phyloP scores from a whole-genome alignment of 371 early-diverging fungal genomes.

The Mucor racemosus region DNA sequence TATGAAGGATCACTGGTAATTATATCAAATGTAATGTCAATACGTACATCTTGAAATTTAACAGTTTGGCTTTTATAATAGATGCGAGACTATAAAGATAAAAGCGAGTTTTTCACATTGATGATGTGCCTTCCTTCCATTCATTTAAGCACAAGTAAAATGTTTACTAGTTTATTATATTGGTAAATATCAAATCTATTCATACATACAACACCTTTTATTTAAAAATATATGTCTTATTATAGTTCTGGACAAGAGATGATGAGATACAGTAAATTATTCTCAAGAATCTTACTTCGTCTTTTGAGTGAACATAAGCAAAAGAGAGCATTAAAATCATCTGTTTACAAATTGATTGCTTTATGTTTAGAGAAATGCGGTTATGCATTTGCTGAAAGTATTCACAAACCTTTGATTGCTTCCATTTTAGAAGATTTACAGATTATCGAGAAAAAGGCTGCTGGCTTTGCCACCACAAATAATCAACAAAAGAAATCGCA shows the following conservation, averaged over 20 bases:
- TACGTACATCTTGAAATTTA: not conserved
- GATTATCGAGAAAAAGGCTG: constrained; percentile 23
- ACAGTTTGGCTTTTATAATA: not conserved
- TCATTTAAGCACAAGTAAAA: constrained; percentile 41
- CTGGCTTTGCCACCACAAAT: constrained; percentile 7
- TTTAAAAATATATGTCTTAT: not conserved
- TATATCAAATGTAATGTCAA: not conserved
- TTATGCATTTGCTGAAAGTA: constrained; percentile 41
- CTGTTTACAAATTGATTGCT: constrained; percentile 42
- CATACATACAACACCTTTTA: not conserved
- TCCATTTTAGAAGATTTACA: constrained; percentile 38
- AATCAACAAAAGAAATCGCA: constrained; percentile 31
- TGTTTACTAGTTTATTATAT: constrained; percentile 45
- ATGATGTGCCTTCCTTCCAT: constrained; percentile 50
- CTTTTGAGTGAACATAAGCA: constrained; percentile 47
- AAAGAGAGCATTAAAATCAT: constrained; percentile 39
- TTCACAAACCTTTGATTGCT: constrained; percentile 39
- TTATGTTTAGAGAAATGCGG: constrained; percentile 55
- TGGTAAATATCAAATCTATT: constrained; percentile 32
- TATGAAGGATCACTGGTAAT: constrained; percentile 52
- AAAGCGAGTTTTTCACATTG: constrained; percentile 40
- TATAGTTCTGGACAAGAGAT: constrained; percentile 46
- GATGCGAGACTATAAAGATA: constrained; percentile 47
- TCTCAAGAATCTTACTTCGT: constrained; percentile 46
- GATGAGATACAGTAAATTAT: constrained; percentile 40